A percentile compares a stretch with the other conserved stretches of the same genome.
phyloP scores from a whole-genome alignment of 108 stramenopile species.

The Phaeodactylum tricornutum region DNA sequence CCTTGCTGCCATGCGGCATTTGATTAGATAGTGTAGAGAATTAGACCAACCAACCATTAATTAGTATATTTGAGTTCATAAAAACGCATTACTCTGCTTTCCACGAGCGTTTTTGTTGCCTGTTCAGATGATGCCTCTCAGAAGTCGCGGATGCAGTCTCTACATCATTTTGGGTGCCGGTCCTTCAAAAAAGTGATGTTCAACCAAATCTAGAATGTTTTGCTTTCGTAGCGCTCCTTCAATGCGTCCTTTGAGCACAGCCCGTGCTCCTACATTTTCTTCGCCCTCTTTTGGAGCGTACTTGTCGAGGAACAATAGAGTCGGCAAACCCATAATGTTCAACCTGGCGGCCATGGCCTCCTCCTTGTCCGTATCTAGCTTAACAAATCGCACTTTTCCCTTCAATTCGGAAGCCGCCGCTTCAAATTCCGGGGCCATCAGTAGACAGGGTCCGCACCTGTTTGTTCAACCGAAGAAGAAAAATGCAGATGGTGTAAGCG shows the following conservation, averaged over 20 bases:
- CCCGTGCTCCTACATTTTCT: constrained; percentile 40
- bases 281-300: constrained; percentile 38
- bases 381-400: constrained; percentile 71
- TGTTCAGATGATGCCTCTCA: too few relatives aligned
- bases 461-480: background rate
- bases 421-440: constrained; percentile 77
- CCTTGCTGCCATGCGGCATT: too few relatives aligned
- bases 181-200: constrained; percentile 70
- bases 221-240: constrained; percentile 72
- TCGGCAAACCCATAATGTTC: constrained; percentile 73
- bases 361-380: constrained; percentile 71
- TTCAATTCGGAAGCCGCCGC: constrained; percentile 54
- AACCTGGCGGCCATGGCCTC: constrained; percentile 65
- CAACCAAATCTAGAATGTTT: constrained; percentile 49
- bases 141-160: too few relatives aligned
- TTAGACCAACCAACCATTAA: too few relatives aligned
- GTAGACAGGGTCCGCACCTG: constrained; percentile 71
- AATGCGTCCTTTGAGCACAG: constrained; percentile 67
- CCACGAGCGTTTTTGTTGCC: too few relatives aligned
- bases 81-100: too few relatives aligned
- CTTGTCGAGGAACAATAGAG: constrained; percentile 68
- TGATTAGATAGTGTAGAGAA: too few relatives aligned
- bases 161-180: constrained; percentile 40
- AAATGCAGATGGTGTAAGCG: too few relatives aligned
- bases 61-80: too few relatives aligned